Percentiles rank a stretch among this genome's conserved stretches.
These are phyloP conservation scores for Phalaenopsis hybrid DNA, from an alignment of 116 monocot genomes.

Conservation along the genomic window DNA sequence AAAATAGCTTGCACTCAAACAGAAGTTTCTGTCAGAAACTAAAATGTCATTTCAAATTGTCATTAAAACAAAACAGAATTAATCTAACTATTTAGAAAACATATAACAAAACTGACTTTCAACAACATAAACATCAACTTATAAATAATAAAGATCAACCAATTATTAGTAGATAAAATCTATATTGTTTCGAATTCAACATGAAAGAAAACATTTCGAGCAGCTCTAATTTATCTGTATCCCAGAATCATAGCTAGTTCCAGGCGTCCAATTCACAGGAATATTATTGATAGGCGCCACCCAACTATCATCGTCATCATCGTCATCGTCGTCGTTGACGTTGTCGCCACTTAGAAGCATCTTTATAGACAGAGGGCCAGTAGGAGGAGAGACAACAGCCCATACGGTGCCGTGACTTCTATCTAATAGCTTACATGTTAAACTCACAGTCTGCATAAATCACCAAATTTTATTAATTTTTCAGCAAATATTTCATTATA, in stretches of 20 bases:
- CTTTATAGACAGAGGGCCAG: constrained; percentile 47
- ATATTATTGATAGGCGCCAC: constrained; percentile 35
- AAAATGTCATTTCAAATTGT: background rate
- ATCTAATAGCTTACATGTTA: constrained; percentile 54
- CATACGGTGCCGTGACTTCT: constrained; percentile 66
- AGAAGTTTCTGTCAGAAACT: background rate
- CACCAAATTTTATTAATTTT: background rate
- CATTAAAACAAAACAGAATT: background rate
- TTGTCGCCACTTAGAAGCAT: constrained; percentile 48
- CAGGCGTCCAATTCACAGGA: constrained; percentile 52
- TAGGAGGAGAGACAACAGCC: constrained; percentile 43
- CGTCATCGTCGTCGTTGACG: constrained; percentile 31
- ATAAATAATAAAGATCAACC: background rate
- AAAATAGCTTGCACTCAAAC: background rate
- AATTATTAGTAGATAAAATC: background rate
- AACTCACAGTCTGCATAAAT: constrained; percentile 44
- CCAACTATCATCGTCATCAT: constrained; percentile 45
- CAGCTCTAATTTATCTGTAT: constrained; percentile 35
- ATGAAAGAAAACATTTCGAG: background rate
- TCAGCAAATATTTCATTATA: no score
- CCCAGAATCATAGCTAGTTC: constrained; percentile 56
- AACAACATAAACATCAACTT: background rate
- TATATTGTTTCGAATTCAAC: background rate
- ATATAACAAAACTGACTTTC: background rate
- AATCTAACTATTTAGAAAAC: background rate